Base-by-base conservation (phyloP, 163 green algal species). In the Prototheca wickerhamii region DNA sequence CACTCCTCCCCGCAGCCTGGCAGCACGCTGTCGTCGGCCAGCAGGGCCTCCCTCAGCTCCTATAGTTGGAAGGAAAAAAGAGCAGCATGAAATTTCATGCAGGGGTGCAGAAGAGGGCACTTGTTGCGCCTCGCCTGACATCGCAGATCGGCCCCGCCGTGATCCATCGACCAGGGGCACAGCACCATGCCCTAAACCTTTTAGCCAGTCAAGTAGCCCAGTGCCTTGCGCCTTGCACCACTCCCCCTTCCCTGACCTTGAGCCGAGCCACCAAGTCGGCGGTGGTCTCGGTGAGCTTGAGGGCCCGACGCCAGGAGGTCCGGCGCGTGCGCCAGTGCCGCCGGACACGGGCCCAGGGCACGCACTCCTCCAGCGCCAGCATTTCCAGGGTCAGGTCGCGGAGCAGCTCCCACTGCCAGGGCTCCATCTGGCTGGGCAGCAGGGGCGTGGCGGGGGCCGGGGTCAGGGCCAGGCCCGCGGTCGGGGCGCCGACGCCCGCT, bases 331-430 rank as follows among this genome's bases (percentile, higher is more conserved):
- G 66, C 77, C 78, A 85, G 20, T 44, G 53, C 17, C 54, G 57
- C 4, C 70, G 58, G 49, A 85, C 78, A 18, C 53, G 58, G 56
- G 56, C 70, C 78, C 78, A 85, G 46, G 78, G 78, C 0, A 85
- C 69, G 1, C 50, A 37, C 15, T 82, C 75, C 58, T 85, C 78
- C 49, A 76, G 20, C 15, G 70, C 42, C 46, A 81, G 53, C 51
- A 80, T 57, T 40, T 85, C 74, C 50, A 61, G 40, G 21, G 61
- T 42, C 49, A 81, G 58, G 44, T 40, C 46, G 21, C 65, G 65
- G 42, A 81, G 43, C 21, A 58, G 28, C 31, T 65, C 43, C 5
- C 61, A 50, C 33, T 69, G 55, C 25, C 61, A 50, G 6, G 67
- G 67, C 44, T 74, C 54, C 18, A 34, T 6, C 40, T 26, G 6